These are phyloP conservation scores for Fusarium piperis DNA, from an alignment of 2,329 filamentous ascomycete species.

Conservation along the genomic window DNA sequence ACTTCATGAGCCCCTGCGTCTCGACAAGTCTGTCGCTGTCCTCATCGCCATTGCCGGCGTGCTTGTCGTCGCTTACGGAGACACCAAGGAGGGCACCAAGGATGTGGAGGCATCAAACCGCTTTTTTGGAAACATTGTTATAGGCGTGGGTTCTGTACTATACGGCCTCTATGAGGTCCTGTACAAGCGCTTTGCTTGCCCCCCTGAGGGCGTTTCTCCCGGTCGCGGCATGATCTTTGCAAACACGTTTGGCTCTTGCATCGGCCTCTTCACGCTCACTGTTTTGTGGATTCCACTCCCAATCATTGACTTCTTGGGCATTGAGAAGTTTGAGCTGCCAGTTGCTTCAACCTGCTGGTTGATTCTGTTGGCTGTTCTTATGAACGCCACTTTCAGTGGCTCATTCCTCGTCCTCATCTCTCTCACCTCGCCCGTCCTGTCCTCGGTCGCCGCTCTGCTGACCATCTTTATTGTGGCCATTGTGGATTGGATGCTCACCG, in stretches of 20 bases:
- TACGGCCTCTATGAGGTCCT: conserved; percentile 98
- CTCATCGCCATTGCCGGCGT: conserved; percentile 88
- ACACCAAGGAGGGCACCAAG: conserved; percentile 60
- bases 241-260: conserved; percentile 88
- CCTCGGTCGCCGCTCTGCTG: conserved; percentile 89
- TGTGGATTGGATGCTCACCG: conserved; percentile 87
- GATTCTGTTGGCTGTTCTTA: conserved; percentile 80
- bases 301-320: conserved; percentile 78
- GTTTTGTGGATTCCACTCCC: conserved; percentile 95
- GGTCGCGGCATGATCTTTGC: conserved; percentile 96
- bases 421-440: conserved; percentile 90
- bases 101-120: conserved; percentile 70
- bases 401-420: conserved; percentile 93
- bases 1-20: conserved; percentile 82
- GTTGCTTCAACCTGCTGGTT: conserved; percentile 81
- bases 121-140: conserved; percentile 88
- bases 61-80: conserved; percentile 94
- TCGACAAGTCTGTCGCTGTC: conserved; percentile 89
- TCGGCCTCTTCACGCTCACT: conserved; percentile 84
- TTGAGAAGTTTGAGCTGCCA: conserved; percentile 86
- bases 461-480: conserved; percentile 98
- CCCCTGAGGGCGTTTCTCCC: conserved; percentile 85
- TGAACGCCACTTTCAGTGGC: conserved; percentile 93
- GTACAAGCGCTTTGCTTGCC: conserved; percentile 93
- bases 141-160: conserved; percentile 87